phyloP scores from a whole-genome alignment of 106 monocot genomes.

The Triglochin maritima region DNA sequence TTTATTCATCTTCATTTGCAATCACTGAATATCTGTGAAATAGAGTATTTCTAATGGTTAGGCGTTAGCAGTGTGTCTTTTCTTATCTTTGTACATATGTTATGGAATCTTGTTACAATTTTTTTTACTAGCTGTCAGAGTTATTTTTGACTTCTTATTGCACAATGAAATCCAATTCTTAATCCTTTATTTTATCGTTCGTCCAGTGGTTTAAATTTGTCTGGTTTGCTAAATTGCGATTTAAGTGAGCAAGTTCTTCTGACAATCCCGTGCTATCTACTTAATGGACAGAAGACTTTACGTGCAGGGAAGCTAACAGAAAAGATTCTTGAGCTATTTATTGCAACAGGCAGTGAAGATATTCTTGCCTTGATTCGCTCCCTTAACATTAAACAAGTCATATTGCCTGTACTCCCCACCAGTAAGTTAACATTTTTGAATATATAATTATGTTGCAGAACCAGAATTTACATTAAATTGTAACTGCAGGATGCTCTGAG shows the following conservation, averaged over 20 bases:
- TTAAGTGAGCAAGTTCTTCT: conserved; percentile 1
- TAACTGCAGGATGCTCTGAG: conserved; percentile 72
- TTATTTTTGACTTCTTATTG: not conserved
- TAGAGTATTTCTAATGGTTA: too few species aligned
- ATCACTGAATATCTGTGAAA: too few species aligned
- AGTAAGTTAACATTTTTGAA: conserved; percentile 26
- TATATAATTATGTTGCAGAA: too few species aligned
- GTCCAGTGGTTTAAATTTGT: too few species aligned
- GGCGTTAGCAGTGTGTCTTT: not conserved
- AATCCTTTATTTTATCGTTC: not conserved
- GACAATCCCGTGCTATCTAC: conserved; percentile 3
- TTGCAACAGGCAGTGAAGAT: conserved; percentile 62
- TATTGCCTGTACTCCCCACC: conserved; percentile 74
- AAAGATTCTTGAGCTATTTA: conserved; percentile 75
- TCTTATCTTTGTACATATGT: not conserved
- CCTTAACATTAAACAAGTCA: conserved; percentile 59
- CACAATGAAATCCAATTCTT: not conserved
- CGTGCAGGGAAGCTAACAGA: conserved; percentile 84
- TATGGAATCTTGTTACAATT: not conserved
- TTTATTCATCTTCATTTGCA: too few species aligned
- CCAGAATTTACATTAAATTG: not conserved
- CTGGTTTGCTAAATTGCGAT: not conserved
- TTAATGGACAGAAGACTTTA: conserved; percentile 54
- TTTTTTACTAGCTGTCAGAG: not conserved
- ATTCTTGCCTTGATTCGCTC: conserved; percentile 47